These are phyloP conservation scores for Leucocoprinus birnbaumii DNA, from an alignment of 768 basidiomycete species.

Conservation along the genomic window DNA sequence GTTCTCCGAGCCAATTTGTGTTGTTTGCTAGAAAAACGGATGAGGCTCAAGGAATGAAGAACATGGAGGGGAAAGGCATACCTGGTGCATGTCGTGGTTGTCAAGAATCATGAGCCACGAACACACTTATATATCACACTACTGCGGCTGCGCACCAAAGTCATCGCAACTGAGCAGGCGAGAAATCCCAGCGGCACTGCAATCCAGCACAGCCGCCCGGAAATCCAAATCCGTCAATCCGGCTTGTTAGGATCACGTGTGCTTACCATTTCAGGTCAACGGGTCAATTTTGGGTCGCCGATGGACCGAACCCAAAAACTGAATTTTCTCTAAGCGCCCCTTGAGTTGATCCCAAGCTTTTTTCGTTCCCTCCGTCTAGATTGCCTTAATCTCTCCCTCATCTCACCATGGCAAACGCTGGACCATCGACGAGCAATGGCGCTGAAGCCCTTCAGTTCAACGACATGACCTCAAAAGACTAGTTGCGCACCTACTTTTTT, in stretches of 20 bases:
- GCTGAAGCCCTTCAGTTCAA: slow-evolving; percentile 20
- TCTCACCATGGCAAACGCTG: slow-evolving; percentile 23
- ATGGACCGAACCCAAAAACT: background rate
- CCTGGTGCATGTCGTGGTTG: slow-evolving; percentile 8
- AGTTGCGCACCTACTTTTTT: slow-evolving; percentile 49
- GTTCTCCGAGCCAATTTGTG: slow-evolving; percentile 8
- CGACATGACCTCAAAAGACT: slow-evolving; percentile 85
- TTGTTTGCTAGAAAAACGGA: background rate
- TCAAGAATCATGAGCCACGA: background rate
- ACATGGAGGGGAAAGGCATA: background rate
- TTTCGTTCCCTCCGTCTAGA: slow-evolving; percentile 13
- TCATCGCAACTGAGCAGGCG: too few species aligned
- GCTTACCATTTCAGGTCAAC: background rate
- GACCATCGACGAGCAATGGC: slow-evolving; percentile 25
- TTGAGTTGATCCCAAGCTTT: background rate
- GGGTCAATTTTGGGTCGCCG: slow-evolving; percentile 6
- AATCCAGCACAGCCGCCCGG: slow-evolving; percentile 2
- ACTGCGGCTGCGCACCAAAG: slow-evolving; percentile 6
- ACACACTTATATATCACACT: background rate
- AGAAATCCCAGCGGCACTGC: background rate
- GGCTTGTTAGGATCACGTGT: slow-evolving; percentile 4
- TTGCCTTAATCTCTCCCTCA: slow-evolving; percentile 17
- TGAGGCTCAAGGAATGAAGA: too few species aligned
- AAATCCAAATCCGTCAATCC: slow-evolving; percentile 8
- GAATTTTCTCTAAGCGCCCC: slow-evolving; percentile 3